Conservation (phyloP, 2,329 filamentous ascomycete genomes). For the Aspergillus sp. region DNA sequence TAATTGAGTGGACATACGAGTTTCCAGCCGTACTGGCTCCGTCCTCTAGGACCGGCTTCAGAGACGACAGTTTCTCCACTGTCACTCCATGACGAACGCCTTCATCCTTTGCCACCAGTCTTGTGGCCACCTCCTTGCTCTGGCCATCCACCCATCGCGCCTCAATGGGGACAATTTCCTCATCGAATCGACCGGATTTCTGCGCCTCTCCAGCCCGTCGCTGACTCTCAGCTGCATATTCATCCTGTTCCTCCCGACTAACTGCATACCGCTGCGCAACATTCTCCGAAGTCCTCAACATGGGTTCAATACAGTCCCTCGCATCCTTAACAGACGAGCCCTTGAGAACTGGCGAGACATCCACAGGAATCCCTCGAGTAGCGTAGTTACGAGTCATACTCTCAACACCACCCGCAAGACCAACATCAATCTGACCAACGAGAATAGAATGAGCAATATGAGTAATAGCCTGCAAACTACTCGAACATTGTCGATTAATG, state of each 20-base stretch:
- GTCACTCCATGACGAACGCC: constrained; percentile 85
- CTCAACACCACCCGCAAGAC: constrained; percentile 83
- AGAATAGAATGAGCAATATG: constrained; percentile 83
- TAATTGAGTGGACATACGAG: constrained; percentile 12
- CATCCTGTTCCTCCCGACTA: constrained; percentile 69
- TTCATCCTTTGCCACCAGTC: constrained; percentile 58
- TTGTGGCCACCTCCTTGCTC: constrained; percentile 70
- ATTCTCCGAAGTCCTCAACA: constrained; percentile 95
- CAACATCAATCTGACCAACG: constrained; percentile 72
- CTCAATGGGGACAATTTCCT: constrained; percentile 87
- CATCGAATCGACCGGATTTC: constrained; percentile 77
- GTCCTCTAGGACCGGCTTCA: constrained; percentile 81
- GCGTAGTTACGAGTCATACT: constrained; percentile 59
- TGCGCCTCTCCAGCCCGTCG: constrained; percentile 78
- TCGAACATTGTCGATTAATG: constrained; percentile 92
- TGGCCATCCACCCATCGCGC: constrained; percentile 69
- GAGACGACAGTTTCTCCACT: constrained; percentile 69
- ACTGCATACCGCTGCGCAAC: constrained; percentile 84
- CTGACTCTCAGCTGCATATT: constrained; percentile 79
- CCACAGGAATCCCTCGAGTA: constrained; percentile 18
- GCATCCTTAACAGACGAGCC: constrained; percentile 54
- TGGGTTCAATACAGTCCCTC: constrained; percentile 77
- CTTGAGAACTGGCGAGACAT: constrained; percentile 16
- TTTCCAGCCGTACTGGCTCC: constrained; percentile 72
- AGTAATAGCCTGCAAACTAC: constrained; percentile 85